A percentile compares a stretch with the other conserved stretches of the same genome.
Evolutionary conservation across 2,329 filamentous ascomycete species (phyloP).

Genomic region (Apiospora aurea): DNA sequence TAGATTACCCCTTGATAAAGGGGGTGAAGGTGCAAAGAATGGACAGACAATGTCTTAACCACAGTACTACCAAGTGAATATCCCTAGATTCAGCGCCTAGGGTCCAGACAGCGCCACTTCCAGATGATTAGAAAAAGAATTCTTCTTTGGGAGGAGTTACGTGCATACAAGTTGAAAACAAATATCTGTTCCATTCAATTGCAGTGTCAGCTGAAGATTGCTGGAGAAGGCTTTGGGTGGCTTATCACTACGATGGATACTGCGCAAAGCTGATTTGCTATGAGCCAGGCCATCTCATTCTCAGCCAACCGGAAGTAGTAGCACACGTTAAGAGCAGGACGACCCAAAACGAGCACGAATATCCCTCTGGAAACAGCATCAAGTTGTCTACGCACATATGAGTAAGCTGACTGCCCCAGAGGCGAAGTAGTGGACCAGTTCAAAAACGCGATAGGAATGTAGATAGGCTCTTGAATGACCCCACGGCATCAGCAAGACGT

Average conservation of each 20-base stretch:
- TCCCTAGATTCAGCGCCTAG: background rate
- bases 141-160: background rate
- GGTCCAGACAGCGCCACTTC: background rate
- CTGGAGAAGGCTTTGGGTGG: background rate
- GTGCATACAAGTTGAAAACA: background rate
- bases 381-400: background rate
- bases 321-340: background rate
- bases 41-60: slow-evolving; percentile 13
- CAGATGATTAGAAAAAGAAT: background rate
- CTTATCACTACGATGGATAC: background rate
- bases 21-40: background rate
- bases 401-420: background rate
- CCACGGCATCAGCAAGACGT: background rate
- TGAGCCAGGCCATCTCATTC: background rate
- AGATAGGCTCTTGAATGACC: background rate
- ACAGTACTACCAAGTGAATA: background rate
- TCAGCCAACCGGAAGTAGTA: background rate
- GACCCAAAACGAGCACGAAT: background rate
- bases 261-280: background rate
- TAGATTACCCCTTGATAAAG: slow-evolving; percentile 19
- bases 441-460: background rate
- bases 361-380: background rate
- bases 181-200: background rate
- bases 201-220: background rate
- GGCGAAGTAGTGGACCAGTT: background rate